Evolutionary conservation across 495 filamentous ascomycete genomes (phyloP).

Genomic region (Daldinia bambusicola): DNA sequence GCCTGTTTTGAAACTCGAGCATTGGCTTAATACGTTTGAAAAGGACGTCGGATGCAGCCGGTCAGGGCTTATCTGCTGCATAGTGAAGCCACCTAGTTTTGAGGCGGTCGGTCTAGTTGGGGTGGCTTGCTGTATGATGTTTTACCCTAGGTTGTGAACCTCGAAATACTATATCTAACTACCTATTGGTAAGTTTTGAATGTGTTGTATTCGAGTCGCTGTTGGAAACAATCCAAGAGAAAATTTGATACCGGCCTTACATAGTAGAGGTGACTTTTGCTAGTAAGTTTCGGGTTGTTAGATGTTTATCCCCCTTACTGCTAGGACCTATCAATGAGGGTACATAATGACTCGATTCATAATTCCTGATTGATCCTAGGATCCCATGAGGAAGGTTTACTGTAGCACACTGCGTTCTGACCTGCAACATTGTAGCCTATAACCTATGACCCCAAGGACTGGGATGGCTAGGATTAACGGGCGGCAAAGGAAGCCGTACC

Average conservation of each 20-base stretch:
- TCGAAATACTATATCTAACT: background rate
- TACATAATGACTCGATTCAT: constrained; percentile 14
- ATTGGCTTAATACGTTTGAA: background rate
- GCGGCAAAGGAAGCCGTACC: constrained; percentile 35
- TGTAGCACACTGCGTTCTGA: constrained; percentile 32
- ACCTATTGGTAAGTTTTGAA: background rate
- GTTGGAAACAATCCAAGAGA: background rate
- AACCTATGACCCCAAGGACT: constrained; percentile 23
- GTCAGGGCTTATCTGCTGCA: constrained; percentile 17
- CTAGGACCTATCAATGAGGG: constrained; percentile 5
- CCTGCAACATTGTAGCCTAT: constrained; percentile 32
- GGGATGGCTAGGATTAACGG: constrained; percentile 21
- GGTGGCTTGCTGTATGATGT: background rate
- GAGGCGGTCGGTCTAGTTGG: background rate
- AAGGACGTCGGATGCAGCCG: constrained; percentile 3
- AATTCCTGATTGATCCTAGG: constrained; percentile 18
- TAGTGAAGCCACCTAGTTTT: constrained; percentile 5
- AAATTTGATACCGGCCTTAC: background rate
- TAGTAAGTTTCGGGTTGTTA: background rate
- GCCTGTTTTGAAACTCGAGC: background rate
- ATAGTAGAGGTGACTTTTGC: background rate
- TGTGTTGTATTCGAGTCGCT: background rate
- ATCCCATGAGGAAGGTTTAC: constrained; percentile 13
- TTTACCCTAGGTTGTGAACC: background rate
- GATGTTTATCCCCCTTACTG: background rate